Evolutionary conservation across 1,284 basidiomycete genomes (phyloP).

Genomic region (Sanghuangporus weigelae): DNA sequence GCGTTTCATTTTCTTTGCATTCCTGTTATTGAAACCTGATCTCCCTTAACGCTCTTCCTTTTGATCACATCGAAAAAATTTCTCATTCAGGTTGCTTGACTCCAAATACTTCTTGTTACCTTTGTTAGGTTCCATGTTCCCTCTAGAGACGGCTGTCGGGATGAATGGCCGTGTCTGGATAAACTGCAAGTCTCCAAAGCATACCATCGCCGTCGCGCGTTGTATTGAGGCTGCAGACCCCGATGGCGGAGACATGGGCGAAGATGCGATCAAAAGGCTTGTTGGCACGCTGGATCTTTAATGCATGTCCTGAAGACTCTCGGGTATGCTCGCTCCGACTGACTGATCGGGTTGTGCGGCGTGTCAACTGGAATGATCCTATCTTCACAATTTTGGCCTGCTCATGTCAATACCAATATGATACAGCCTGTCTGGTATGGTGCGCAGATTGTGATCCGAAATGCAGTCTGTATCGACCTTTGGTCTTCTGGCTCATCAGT

Average conservation of each 20-base stretch:
- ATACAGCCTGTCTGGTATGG: no score
- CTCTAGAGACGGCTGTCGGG: conserved; percentile 74
- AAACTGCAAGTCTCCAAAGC: conserved; percentile 58
- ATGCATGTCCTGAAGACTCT: conserved; percentile 6
- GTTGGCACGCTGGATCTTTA: conserved; percentile 39
- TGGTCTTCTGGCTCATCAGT: no score
- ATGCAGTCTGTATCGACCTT: no score
- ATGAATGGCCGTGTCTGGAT: conserved; percentile 83
- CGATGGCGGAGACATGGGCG: conserved; percentile 54
- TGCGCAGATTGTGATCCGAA: no score
- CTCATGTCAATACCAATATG: no score
- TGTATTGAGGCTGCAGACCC: conserved; percentile 73
- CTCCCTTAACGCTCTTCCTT: neutral
- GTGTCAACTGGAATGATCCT: no score
- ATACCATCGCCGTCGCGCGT: conserved; percentile 60
- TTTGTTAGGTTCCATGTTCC: conserved; percentile 65
- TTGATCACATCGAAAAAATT: conserved; percentile 5
- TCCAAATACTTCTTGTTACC: conserved; percentile 71
- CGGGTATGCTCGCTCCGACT: no score
- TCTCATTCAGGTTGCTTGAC: conserved; percentile 55
- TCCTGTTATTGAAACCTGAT: neutral
- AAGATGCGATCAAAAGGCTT: conserved; percentile 46
- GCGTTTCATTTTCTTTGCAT: conserved; percentile 27
- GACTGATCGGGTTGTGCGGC: no score
- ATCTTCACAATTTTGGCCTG: no score